Evolutionary conservation across 2,329 filamentous ascomycete genomes (phyloP), one percentile per base, ranked within the genome.

Genomic region (Cladophialophora yegresii): DNA sequence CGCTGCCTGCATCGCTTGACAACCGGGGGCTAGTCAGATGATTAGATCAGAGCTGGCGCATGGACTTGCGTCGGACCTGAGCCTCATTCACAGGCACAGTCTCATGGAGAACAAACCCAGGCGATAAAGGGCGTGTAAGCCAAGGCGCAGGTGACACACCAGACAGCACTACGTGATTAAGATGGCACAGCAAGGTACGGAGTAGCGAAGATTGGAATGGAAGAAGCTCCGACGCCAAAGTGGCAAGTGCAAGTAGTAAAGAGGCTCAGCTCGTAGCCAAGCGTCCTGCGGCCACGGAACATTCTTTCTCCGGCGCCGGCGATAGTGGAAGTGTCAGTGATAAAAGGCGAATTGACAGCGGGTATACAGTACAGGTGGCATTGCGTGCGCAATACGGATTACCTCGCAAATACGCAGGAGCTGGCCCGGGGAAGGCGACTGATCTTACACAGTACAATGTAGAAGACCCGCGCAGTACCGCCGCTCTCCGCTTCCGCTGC

Each of bases 261-360:
- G 58, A 59, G 61, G 40, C 62, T 64, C 62, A 64, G 62, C 62
- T 57, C 56, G 36, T 50, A 23, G 32, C 40, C 62, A 61, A 61
- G 54, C 7, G 23, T 20, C n/a, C n/a, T n/a, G 10, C n/a, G 26
- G 47, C 43, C 36, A 4, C 7, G 62, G 62, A 61, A 54, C 26
- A 63, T 28, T 45, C 22, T 51, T 59, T 55, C 36, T 64, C 62
- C 62, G 61, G 4, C 13, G 10, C 43, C 59, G 12, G 26, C 30
- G 32, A 22, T 16, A 2, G 30, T 54, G 49, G 61, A 47, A 57
- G 47, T 49, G 47, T 54, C 55, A 49, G 56, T 30, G 40, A n/a
- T 28, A 4, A 3, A 43, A 43, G 40, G 40, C 40, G 40, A 43
- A 9, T 43, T 12, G 40, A 23, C 40, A 16, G 54, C 22, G 33